These are phyloP conservation scores for Aspergillus luchuensis DNA, from an alignment of 2,329 filamentous ascomycete species.

Conservation along the genomic window DNA sequence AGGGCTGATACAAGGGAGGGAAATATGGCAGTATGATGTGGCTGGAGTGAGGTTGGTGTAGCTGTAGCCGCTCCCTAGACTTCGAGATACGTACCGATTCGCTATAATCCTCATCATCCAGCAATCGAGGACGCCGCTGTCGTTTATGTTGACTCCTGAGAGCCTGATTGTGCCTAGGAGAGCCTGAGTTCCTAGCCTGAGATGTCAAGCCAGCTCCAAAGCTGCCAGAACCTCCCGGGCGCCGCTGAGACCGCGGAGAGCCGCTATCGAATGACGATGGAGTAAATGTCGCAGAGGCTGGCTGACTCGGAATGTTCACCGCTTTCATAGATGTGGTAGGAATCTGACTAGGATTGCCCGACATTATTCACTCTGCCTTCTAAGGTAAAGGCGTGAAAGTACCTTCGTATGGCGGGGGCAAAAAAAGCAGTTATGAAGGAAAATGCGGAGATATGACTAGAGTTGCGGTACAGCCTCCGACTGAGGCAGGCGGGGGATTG, in stretches of 20 bases:
- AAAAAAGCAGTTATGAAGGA: constrained; percentile 17
- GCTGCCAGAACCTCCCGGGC: constrained; percentile 44
- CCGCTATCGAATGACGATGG: constrained; percentile 36
- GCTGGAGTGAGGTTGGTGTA: background rate
- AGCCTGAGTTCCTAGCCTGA: constrained; percentile 32
- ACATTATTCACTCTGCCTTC: constrained; percentile 37
- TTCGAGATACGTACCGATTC: constrained; percentile 66
- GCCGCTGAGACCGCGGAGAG: constrained; percentile 45
- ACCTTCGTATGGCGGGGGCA: constrained; percentile 1
- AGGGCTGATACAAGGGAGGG: background rate
- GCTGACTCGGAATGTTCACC: constrained; percentile 38
- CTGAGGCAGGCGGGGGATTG: background rate
- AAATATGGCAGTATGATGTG: background rate
- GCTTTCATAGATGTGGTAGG: constrained; percentile 41
- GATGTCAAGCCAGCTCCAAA: constrained; percentile 44
- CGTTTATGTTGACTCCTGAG: constrained; percentile 81
- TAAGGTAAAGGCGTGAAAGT: background rate
- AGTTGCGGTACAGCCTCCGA: constrained; percentile 11
- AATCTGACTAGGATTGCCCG: constrained; percentile 42
- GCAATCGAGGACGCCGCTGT: constrained; percentile 70
- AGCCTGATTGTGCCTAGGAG: constrained; percentile 70
- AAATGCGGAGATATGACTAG: constrained; percentile 21
- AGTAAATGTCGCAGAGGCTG: constrained; percentile 37
- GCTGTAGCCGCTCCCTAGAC: background rate
- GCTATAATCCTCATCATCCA: constrained; percentile 84